Evolutionary conservation across 2,329 filamentous ascomycete species (phyloP).

Genomic region (Pseudogymnoascus destructans): DNA sequence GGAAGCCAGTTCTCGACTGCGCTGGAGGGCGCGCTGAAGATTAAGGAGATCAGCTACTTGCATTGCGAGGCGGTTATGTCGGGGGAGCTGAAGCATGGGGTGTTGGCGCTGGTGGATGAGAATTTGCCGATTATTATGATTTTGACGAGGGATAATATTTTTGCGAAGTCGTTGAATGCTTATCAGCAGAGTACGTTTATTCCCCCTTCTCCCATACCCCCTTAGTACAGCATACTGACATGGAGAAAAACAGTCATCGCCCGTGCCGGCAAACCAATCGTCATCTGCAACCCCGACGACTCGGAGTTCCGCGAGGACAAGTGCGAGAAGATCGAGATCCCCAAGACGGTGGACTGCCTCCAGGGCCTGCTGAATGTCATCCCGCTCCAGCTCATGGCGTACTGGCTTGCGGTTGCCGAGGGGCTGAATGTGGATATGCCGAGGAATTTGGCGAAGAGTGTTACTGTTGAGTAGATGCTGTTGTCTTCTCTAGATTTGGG

Average conservation of each 20-base stretch:
- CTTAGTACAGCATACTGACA: slow-evolving; percentile 21
- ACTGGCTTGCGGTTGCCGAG: slow-evolving; percentile 95
- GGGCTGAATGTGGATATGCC: slow-evolving; percentile 98
- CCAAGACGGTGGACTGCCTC: slow-evolving; percentile 85
- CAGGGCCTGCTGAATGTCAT: slow-evolving; percentile 98
- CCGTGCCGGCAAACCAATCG: slow-evolving; percentile 88
- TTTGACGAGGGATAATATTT: slow-evolving; percentile 86
- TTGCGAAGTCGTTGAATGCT: slow-evolving; percentile 97
- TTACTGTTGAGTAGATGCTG: slow-evolving; percentile 81
- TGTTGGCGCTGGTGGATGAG: slow-evolving; percentile 92
- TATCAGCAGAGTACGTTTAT: slow-evolving; percentile 74
- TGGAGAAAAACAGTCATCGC: slow-evolving; percentile 58
- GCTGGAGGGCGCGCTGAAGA: slow-evolving; percentile 94
- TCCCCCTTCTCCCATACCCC: neutral
- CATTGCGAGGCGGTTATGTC: slow-evolving; percentile 99
- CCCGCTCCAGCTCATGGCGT: slow-evolving; percentile 92
- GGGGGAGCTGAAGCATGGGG: slow-evolving; percentile 97
- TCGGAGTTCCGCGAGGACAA: slow-evolving; percentile 77
- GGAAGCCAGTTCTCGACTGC: slow-evolving; percentile 95
- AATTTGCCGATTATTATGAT: slow-evolving; percentile 99
- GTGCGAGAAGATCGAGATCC: slow-evolving; percentile 95
- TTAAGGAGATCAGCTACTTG: slow-evolving; percentile 99
- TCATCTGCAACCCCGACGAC: slow-evolving; percentile 90
- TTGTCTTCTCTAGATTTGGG: neutral
- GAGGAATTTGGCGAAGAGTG: slow-evolving; percentile 95